These are phyloP conservation scores for Cryphonectria parasitica DNA, from an alignment of 2,329 filamentous ascomycete genomes.

Conservation along the genomic window DNA sequence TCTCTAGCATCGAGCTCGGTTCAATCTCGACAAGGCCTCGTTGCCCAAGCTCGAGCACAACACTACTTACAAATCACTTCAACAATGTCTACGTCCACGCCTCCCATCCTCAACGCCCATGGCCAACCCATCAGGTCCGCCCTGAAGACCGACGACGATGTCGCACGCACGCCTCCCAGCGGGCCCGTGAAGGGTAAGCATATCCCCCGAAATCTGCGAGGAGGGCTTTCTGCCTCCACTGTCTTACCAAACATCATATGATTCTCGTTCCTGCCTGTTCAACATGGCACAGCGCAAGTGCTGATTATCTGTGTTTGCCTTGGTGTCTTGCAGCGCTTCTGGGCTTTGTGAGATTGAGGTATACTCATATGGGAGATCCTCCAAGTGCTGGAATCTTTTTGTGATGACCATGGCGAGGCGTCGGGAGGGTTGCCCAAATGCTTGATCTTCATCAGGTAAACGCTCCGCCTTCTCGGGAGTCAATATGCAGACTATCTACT, in stretches of 20 bases:
- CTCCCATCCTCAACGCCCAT: conserved; percentile 27
- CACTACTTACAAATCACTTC: not conserved
- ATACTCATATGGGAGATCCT: not conserved
- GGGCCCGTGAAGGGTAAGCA: conserved; percentile 27
- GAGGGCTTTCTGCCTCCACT: not conserved
- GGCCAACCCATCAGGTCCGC: conserved; percentile 29
- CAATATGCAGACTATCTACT: not conserved
- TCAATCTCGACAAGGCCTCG: not conserved
- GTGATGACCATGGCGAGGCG: conserved; percentile 5
- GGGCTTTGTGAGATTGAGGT: conserved; percentile 1
- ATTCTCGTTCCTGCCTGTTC: conserved; percentile 2
- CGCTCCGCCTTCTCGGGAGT: not conserved
- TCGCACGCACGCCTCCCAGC: conserved; percentile 12
- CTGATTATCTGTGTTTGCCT: not conserved
- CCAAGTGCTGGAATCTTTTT: not conserved
- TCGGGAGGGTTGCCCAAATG: not conserved
- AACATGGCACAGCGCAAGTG: conserved; percentile 7
- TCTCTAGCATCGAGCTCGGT: not conserved
- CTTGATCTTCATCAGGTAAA: not conserved
- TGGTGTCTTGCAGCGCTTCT: conserved; percentile 15
- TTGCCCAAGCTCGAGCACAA: conserved; percentile 7
- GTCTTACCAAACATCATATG: not conserved
- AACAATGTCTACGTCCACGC: conserved; percentile 20
- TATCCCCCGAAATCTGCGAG: not conserved
- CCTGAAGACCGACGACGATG: conserved; percentile 29